A percentile compares a stretch with the other conserved stretches of the same genome.
Conservation (phyloP, 768 basidiomycete genomes). For the Termitomyces heimii region DNA sequence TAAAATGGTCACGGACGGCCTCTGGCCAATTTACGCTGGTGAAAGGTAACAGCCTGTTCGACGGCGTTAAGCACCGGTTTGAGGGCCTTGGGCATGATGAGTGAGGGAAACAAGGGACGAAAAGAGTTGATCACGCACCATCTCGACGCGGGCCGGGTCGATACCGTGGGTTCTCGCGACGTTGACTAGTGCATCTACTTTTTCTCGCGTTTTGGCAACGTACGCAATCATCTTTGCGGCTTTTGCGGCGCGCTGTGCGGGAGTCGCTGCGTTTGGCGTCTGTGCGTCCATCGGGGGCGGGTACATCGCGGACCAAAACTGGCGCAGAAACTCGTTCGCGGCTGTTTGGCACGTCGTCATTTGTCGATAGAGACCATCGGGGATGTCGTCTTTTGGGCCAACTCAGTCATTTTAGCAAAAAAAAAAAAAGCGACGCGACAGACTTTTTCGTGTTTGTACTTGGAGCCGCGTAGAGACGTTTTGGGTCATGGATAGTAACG, state of each 20-base stretch:
- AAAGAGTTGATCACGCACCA: slow-evolving; percentile 35
- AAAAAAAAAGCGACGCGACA: no score
- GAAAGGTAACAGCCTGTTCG: slow-evolving; percentile 63
- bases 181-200: slow-evolving; percentile 72
- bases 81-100: slow-evolving; percentile 55
- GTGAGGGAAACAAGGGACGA: not conserved
- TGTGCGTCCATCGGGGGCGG: slow-evolving; percentile 61
- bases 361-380: slow-evolving; percentile 70
- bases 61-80: slow-evolving; percentile 69
- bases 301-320: slow-evolving; percentile 89
- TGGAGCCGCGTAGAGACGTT: slow-evolving; percentile 73
- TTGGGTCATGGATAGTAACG: slow-evolving; percentile 69
- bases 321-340: slow-evolving; percentile 92
- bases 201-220: slow-evolving; percentile 72
- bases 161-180: slow-evolving; percentile 54
- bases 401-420: no score
- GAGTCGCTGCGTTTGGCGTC: slow-evolving; percentile 42
- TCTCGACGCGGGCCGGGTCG: slow-evolving; percentile 57
- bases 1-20: slow-evolving; percentile 3
- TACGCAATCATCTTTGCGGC: slow-evolving; percentile 87
- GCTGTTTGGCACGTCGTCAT: slow-evolving; percentile 90
- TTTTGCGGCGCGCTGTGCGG: slow-evolving; percentile 69
- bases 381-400: slow-evolving; percentile 73
- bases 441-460: slow-evolving; percentile 60
- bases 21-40: slow-evolving; percentile 34